phyloP scores from a whole-genome alignment of 352 stramenopile species.

The Globisporangium recalcitrans region DNA sequence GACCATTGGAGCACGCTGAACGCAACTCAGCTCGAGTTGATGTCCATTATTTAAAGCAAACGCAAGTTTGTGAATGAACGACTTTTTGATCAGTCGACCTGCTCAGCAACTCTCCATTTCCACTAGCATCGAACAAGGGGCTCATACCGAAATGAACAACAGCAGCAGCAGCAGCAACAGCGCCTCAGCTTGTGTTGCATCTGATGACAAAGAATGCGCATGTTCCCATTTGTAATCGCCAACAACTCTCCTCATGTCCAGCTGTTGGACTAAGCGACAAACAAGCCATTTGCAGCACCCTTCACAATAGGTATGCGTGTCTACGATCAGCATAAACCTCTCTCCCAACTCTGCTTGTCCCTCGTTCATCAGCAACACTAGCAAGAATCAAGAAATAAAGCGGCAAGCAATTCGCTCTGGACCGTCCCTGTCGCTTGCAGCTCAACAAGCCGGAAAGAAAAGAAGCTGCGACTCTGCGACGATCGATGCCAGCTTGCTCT shows the following conservation, averaged over 20 bases:
- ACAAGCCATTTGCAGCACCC: neutral
- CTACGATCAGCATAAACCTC: neutral
- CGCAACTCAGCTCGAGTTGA: neutral
- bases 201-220: neutral
- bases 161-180: too few relatives aligned
- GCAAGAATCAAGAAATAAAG: too few relatives aligned
- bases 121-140: too few relatives aligned
- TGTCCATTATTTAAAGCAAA: neutral
- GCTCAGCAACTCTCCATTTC: neutral
- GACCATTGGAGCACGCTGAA: too few relatives aligned
- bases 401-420: too few relatives aligned
- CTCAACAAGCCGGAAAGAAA: neutral
- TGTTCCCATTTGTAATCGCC: constrained; percentile 3
- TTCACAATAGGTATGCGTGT: neutral
- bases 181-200: neutral
- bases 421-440: neutral
- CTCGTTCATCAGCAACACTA: too few relatives aligned
- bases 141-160: too few relatives aligned
- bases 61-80: neutral
- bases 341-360: too few relatives aligned
- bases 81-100: neutral
- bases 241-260: neutral
- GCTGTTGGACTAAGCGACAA: constrained; percentile 1
- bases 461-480: neutral
- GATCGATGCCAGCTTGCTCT: neutral